Percentiles rank a stretch among this genome's conserved stretches.
Conservation (phyloP, 345 rosid species). For the Hibiscus tridactylites region DNA sequence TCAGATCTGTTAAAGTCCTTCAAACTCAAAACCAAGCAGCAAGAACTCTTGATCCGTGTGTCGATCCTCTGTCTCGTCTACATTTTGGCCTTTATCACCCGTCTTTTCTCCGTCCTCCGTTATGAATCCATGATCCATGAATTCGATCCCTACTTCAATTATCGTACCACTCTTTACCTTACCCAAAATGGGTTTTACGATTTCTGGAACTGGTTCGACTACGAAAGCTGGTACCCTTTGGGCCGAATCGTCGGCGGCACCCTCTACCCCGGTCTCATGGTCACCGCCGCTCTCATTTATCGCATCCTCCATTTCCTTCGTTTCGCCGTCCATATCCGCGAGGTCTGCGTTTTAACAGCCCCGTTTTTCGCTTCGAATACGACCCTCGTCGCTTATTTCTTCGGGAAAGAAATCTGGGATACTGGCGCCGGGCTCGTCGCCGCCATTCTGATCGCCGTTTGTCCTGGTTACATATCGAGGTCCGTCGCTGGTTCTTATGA, state of each 20-base stretch:
- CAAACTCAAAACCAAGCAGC: conserved; percentile 64
- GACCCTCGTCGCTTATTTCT: conserved; percentile 85
- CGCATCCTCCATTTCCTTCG: conserved; percentile 59
- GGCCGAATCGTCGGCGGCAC: conserved; percentile 87
- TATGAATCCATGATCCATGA: conserved; percentile 41
- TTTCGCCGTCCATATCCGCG: conserved; percentile 89
- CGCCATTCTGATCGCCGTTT: conserved; percentile 75
- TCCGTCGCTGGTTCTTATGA: conserved; percentile 94
- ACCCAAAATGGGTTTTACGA: conserved; percentile 92
- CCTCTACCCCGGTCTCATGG: conserved; percentile 95
- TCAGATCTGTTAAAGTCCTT: neutral
- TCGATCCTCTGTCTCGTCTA: conserved; percentile 75
- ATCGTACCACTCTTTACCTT: conserved; percentile 75
- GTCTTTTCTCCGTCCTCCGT: conserved; percentile 87
- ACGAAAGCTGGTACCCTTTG: conserved; percentile 93
- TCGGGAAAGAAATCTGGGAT: conserved; percentile 97
- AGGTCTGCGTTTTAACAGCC: conserved; percentile 91
- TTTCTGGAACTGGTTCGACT: conserved; percentile 99
- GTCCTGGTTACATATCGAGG: conserved; percentile 92
- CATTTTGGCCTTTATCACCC: conserved; percentile 73
- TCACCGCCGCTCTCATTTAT: conserved; percentile 86
- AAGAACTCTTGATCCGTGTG: conserved; percentile 83
- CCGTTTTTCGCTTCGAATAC: conserved; percentile 97
- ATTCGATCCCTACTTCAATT: conserved; percentile 93
- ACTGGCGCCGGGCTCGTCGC: conserved; percentile 92